Conservation (phyloP, 2,329 filamentous ascomycete species). For the Chaetoscypha palmicola region DNA sequence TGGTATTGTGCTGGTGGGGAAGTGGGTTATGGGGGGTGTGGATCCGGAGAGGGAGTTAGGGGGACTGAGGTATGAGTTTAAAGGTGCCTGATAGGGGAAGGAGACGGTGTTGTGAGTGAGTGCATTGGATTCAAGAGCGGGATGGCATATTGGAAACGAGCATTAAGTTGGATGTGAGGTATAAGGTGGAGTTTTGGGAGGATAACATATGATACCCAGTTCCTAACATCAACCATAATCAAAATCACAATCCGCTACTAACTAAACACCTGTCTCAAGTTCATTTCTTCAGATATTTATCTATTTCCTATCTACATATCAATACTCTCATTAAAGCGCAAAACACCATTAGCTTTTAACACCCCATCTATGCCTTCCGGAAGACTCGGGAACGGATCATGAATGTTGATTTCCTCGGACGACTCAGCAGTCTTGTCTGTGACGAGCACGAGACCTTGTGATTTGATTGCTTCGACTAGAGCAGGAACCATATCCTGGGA, state of each 20-base stretch:
- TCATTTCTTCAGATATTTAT: too few species aligned
- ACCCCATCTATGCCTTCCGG: slow-evolving; percentile 83
- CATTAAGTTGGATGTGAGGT: too few species aligned
- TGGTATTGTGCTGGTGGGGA: slow-evolving; percentile 51
- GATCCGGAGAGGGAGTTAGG: slow-evolving; percentile 58
- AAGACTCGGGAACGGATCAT: slow-evolving; percentile 51
- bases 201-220: too few species aligned
- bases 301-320: slow-evolving; percentile 53
- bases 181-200: too few species aligned
- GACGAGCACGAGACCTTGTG: slow-evolving; percentile 84
- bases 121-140: too few species aligned
- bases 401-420: slow-evolving; percentile 29
- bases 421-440: slow-evolving; percentile 66
- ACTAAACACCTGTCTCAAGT: too few species aligned
- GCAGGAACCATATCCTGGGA: slow-evolving; percentile 86
- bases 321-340: slow-evolving; percentile 91
- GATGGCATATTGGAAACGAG: too few species aligned
- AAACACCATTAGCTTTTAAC: slow-evolving; percentile 75
- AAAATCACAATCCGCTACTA: not conserved
- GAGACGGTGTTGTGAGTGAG: too few species aligned
- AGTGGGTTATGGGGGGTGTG: slow-evolving; percentile 60
- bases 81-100: slow-evolving; percentile 55
- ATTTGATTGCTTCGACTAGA: slow-evolving; percentile 87
- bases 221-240: not conserved
- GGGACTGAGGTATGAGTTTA: slow-evolving; percentile 57